Conservation (phyloP, 1,284 basidiomycete genomes). For the Schizopora paradoxa region DNA sequence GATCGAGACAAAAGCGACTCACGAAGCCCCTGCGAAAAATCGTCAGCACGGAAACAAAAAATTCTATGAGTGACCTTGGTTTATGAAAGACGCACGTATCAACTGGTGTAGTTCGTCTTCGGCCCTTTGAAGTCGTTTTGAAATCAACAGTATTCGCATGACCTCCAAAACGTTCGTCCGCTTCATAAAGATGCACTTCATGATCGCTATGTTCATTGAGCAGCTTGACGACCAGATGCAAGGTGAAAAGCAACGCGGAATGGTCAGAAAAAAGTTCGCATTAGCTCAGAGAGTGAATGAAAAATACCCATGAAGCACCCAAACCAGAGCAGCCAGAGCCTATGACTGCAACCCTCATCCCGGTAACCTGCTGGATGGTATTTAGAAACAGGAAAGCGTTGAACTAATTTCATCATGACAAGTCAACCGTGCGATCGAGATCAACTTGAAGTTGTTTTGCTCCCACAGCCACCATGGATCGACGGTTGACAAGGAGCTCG, state of each 20-base stretch:
- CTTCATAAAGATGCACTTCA: constrained; percentile 77
- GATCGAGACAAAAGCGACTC: constrained; percentile 21
- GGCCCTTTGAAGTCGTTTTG: constrained; percentile 34
- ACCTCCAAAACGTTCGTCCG: constrained; percentile 64
- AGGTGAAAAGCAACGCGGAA: constrained; percentile 7
- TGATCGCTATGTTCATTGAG: constrained; percentile 78
- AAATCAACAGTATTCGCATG: constrained; percentile 76
- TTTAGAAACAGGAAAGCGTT: too few relatives aligned
- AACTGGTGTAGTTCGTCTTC: constrained; percentile 46
- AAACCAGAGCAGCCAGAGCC: constrained; percentile 79
- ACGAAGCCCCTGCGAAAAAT: constrained; percentile 45
- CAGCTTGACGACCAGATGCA: too few relatives aligned
- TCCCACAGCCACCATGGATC: too few relatives aligned
- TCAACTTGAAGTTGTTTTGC: too few relatives aligned
- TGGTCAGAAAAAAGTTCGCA: neutral
- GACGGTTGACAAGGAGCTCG: too few relatives aligned
- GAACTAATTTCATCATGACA: too few relatives aligned
- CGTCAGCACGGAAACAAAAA: constrained; percentile 5
- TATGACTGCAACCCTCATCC: constrained; percentile 73
- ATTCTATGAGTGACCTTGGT: neutral
- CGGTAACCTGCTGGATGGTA: too few relatives aligned
- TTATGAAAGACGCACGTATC: constrained; percentile 56
- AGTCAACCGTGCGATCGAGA: too few relatives aligned
- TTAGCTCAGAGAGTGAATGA: neutral
- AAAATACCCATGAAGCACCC: constrained; percentile 69